Evolutionary conservation across 2,329 filamentous ascomycete genomes (phyloP).

Genomic region (Penicillium freii): DNA sequence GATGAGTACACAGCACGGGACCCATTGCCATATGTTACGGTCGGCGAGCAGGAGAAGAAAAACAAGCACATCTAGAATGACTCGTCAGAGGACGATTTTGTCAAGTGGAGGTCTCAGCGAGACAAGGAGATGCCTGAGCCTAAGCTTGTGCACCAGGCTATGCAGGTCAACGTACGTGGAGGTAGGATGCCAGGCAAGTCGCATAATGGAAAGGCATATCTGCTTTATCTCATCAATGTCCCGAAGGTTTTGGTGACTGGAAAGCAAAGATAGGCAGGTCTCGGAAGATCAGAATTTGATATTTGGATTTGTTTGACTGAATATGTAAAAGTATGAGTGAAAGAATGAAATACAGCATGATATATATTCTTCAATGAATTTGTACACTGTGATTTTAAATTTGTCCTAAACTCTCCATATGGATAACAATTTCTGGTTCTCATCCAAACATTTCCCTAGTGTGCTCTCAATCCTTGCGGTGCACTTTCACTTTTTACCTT

Average conservation of each 20-base stretch:
- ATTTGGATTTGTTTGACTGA: neutral
- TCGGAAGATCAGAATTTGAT: neutral
- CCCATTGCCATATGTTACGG: conserved; percentile 32
- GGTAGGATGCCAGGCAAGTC: conserved; percentile 32
- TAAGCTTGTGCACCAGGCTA: conserved; percentile 36
- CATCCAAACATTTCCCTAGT: too few relatives aligned
- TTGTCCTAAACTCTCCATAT: neutral
- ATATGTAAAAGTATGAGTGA: neutral
- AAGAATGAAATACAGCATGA: neutral
- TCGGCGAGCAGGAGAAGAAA: conserved; percentile 32
- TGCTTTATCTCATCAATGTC: conserved; percentile 15
- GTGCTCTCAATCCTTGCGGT: too few relatives aligned
- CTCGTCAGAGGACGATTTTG: conserved; percentile 33
- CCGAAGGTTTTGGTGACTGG: conserved; percentile 12
- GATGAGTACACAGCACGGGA: conserved; percentile 5
- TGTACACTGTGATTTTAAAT: neutral
- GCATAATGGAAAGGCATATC: conserved; percentile 13
- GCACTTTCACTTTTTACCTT: neutral
- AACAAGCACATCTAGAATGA: conserved; percentile 37
- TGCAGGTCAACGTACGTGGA: conserved; percentile 44
- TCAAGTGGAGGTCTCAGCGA: conserved; percentile 29
- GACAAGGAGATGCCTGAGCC: conserved; percentile 34
- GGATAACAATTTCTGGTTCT: too few relatives aligned
- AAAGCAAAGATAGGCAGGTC: neutral
- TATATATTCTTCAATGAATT: neutral